A percentile compares a stretch with the other conserved stretches of the same genome.
These are phyloP conservation scores for Saccharomycopsis oosterbeekiorum DNA, from an alignment of 805 yeast species.

Conservation along the genomic window DNA sequence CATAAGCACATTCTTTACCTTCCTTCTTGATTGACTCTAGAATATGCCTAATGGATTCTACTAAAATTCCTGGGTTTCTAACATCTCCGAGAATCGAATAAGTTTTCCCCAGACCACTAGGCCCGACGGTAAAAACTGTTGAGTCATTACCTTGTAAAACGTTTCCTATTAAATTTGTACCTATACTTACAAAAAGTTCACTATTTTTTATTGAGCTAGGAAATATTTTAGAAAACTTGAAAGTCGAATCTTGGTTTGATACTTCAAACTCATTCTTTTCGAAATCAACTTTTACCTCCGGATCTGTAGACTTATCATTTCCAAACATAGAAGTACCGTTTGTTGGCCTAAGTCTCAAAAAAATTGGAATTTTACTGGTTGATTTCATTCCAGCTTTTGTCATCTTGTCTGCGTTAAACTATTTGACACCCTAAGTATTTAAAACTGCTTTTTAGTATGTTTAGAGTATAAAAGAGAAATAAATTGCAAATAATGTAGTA, in stretches of 20 bases:
- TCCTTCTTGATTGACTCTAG: conserved; percentile 17
- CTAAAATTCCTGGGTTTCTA: conserved; percentile 31
- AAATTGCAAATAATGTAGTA: neutral
- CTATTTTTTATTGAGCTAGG: conserved; percentile 26
- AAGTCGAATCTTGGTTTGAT: conserved; percentile 16
- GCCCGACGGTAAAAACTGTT: conserved; percentile 40
- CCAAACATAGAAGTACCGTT: neutral
- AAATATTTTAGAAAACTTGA: conserved; percentile 26
- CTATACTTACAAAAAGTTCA: conserved; percentile 27
- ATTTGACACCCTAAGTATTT: no score
- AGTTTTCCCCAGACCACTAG: conserved; percentile 45
- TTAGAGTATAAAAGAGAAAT: no score
- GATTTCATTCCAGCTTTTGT: neutral
- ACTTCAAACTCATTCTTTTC: neutral
- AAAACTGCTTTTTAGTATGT: no score
- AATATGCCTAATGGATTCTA: conserved; percentile 26
- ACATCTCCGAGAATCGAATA: conserved; percentile 30
- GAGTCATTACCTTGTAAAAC: conserved; percentile 27
- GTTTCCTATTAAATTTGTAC: conserved; percentile 9
- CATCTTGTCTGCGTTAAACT: neutral
- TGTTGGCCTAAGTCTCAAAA: conserved; percentile 12
- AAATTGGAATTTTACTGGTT: conserved; percentile 10
- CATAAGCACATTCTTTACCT: neutral
- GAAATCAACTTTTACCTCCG: neutral
- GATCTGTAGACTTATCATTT: neutral